phyloP scores from a whole-genome alignment of 768 basidiomycete species.

The Mycena leptocephala region DNA sequence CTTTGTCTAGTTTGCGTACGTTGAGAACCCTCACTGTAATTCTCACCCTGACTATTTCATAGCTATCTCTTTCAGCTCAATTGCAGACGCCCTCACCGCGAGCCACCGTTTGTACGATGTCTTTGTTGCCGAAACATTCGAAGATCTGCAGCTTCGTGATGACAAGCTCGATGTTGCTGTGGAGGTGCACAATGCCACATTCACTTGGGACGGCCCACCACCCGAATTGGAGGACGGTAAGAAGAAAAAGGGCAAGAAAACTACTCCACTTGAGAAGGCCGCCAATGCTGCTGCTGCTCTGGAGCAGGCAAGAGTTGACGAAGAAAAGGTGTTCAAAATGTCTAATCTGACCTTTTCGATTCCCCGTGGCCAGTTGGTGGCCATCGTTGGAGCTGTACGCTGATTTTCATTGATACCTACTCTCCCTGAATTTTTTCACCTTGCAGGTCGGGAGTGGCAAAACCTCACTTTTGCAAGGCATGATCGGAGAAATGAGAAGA shows the following conservation, averaged over 20 bases:
- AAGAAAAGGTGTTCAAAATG: slow-evolving; percentile 74
- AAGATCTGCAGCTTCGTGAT: slow-evolving; percentile 72
- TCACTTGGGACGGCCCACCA: slow-evolving; percentile 90
- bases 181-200: slow-evolving; percentile 77
- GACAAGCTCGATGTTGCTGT: slow-evolving; percentile 74
- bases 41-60: slow-evolving; percentile 17
- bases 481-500: slow-evolving; percentile 89
- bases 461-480: slow-evolving; percentile 79
- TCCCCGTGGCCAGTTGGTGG: slow-evolving; percentile 84
- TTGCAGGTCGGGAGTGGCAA: slow-evolving; percentile 73
- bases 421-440: not conserved
- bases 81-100: slow-evolving; percentile 90
- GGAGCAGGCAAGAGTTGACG: slow-evolving; percentile 51
- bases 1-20: slow-evolving; percentile 56
- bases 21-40: not conserved
- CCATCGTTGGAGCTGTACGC: slow-evolving; percentile 82
- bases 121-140: slow-evolving; percentile 87
- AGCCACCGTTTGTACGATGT: slow-evolving; percentile 82
- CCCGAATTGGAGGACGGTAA: slow-evolving; percentile 62
- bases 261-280: slow-evolving; percentile 20
- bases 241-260: slow-evolving; percentile 49
- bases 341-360: slow-evolving; percentile 76
- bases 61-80: slow-evolving; percentile 83
- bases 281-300: slow-evolving; percentile 34
- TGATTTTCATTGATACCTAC: not conserved